Conservation (phyloP, 2,329 filamentous ascomycete genomes). For the Chaetoscypha palmicola region DNA sequence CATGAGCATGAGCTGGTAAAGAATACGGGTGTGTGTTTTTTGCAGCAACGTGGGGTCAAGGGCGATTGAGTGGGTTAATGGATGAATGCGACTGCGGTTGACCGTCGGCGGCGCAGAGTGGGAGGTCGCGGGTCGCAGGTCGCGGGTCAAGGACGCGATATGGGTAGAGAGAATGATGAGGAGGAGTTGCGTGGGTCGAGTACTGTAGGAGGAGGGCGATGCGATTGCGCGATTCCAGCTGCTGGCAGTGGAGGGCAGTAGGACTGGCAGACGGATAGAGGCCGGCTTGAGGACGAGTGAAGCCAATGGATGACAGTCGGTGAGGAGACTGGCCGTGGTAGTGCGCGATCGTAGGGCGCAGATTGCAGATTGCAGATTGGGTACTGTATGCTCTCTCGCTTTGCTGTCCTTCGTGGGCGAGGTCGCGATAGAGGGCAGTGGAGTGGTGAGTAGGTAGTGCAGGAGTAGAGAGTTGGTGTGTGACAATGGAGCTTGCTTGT, state of each 20-base stretch:
- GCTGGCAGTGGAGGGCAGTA: background rate
- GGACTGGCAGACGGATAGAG: background rate
- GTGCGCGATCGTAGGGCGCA: background rate
- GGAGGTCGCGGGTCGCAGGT: too few species aligned
- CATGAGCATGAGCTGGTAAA: constrained; percentile 8
- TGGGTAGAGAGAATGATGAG: too few species aligned
- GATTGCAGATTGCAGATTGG: background rate
- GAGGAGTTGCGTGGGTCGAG: too few species aligned
- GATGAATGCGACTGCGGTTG: constrained; percentile 1
- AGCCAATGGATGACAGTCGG: too few species aligned
- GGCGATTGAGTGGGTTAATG: background rate
- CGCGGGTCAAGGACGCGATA: too few species aligned
- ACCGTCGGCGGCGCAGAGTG: background rate
- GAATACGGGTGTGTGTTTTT: background rate
- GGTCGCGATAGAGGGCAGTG: background rate
- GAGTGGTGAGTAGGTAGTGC: too few species aligned
- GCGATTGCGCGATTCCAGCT: background rate
- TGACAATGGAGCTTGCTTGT: background rate
- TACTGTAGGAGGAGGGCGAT: background rate
- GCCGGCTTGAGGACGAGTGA: background rate
- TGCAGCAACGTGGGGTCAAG: constrained; percentile 5
- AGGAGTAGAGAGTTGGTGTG: background rate
- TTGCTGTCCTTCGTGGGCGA: too few species aligned
- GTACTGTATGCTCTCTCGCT: too few species aligned
- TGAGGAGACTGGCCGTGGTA: background rate